These are phyloP conservation scores for Trichosporon sp. DNA, from an alignment of 1,284 basidiomycete species.

Conservation along the genomic window DNA sequence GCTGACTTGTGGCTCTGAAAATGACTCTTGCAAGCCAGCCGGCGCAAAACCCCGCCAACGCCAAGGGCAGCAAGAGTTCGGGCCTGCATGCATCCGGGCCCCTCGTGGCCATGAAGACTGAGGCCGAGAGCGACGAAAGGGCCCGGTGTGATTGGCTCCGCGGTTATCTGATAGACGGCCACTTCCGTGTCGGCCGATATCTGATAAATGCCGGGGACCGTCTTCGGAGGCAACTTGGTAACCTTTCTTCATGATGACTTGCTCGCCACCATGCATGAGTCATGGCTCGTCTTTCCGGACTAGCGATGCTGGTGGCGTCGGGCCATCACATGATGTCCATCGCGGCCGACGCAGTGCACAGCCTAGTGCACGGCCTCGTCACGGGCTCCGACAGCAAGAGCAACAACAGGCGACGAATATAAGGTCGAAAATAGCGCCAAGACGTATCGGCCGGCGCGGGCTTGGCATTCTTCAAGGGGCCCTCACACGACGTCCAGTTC, in stretches of 20 bases:
- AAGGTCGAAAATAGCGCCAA: background rate
- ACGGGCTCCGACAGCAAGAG: background rate
- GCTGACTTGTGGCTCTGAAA: background rate
- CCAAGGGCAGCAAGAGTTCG: background rate
- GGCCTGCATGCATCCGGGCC: background rate
- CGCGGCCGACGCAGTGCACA: background rate
- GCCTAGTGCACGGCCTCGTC: background rate
- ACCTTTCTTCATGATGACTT: too few species aligned
- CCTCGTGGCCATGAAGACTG: background rate
- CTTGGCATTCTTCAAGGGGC: background rate
- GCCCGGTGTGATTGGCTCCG: background rate
- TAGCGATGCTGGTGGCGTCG: too few species aligned
- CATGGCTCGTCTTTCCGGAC: background rate
- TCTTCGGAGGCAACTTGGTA: background rate
- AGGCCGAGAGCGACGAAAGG: background rate
- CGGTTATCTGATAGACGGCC: background rate
- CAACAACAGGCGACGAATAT: background rate
- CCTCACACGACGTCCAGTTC: background rate
- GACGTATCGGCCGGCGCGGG: background rate
- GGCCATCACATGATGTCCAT: background rate
- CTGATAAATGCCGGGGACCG: background rate
- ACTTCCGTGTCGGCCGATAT: conserved; percentile 1
- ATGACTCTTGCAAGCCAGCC: background rate
- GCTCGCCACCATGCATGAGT: background rate
- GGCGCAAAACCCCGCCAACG: background rate